phyloP scores from a whole-genome alignment of 352 stramenopile genomes.

The Phytophthora capsici region DNA sequence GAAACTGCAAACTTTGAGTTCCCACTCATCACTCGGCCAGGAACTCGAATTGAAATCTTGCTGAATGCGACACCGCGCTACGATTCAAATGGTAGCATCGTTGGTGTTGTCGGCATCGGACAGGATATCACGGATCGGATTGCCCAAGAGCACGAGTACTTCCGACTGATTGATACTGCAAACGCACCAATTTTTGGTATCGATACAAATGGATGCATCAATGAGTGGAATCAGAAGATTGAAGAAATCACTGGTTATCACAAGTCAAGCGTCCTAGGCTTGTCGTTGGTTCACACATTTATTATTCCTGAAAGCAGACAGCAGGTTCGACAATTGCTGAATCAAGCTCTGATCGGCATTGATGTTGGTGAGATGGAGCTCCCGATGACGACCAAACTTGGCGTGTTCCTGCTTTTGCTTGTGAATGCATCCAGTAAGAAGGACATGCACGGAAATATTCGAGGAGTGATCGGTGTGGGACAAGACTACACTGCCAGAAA shows the following conservation, averaged over 20 bases:
- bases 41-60: slow-evolving; percentile 60
- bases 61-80: slow-evolving; percentile 44
- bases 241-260: slow-evolving; percentile 85
- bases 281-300: slow-evolving; percentile 82
- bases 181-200: slow-evolving; percentile 89
- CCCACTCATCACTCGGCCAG: slow-evolving; percentile 78
- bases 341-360: slow-evolving; percentile 83
- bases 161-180: slow-evolving; percentile 67
- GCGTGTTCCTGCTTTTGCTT: slow-evolving; percentile 68
- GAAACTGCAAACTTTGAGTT: slow-evolving; percentile 92
- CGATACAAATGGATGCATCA: slow-evolving; percentile 83
- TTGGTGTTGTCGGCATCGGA: slow-evolving; percentile 78
- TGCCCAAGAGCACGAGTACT: slow-evolving; percentile 88
- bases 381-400: slow-evolving; percentile 82
- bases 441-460: slow-evolving; percentile 92
- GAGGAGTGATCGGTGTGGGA: slow-evolving; percentile 92
- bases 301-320: slow-evolving; percentile 76
- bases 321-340: slow-evolving; percentile 74
- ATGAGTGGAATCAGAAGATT: slow-evolving; percentile 91
- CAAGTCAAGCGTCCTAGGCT: slow-evolving; percentile 69
- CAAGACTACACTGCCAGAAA: slow-evolving; percentile 93
- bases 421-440: slow-evolving; percentile 90
- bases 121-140: slow-evolving; percentile 73
- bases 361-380: slow-evolving; percentile 91
- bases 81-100: slow-evolving; percentile 58